A percentile compares a stretch with the other conserved stretches of the same genome.
Conservation (phyloP, 2,329 filamentous ascomycete genomes). For the Thielaviopsis punctulata region DNA sequence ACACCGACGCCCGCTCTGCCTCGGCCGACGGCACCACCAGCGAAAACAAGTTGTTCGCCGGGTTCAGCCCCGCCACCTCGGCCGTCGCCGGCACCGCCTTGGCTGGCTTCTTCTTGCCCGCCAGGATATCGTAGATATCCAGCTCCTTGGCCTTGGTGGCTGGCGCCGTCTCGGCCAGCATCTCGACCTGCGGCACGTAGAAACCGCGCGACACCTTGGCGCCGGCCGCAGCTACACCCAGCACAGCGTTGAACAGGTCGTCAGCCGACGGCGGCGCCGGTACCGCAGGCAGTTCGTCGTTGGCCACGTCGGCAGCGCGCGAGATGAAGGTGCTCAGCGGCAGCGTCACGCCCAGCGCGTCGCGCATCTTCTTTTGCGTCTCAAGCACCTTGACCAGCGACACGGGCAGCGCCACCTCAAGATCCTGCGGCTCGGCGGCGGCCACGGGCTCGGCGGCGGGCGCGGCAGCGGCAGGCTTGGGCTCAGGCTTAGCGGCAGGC, state of each 20-base stretch:
- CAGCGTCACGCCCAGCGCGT: constrained; percentile 60
- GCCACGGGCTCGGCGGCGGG: constrained; percentile 23
- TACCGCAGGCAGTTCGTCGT: constrained; percentile 61
- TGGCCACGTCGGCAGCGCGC: constrained; percentile 71
- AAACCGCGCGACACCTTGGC: constrained; percentile 40
- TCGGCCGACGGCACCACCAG: constrained; percentile 64
- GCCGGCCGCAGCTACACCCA: constrained; percentile 43
- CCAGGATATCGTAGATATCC: constrained; percentile 74
- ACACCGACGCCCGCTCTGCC: constrained; percentile 62
- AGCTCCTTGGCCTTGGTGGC: constrained; percentile 21
- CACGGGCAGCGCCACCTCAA: constrained; percentile 54
- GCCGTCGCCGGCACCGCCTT: constrained; percentile 16
- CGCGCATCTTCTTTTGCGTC: constrained; percentile 63
- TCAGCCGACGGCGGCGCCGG: constrained; percentile 43
- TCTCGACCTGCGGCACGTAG: constrained; percentile 56
- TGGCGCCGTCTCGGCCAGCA: constrained; percentile 31
- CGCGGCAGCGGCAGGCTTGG: constrained; percentile 20
- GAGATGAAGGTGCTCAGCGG: constrained; percentile 77
- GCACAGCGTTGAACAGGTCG: constrained; percentile 77
- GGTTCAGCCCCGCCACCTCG: constrained; percentile 27
- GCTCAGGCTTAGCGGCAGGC: constrained; percentile 39
- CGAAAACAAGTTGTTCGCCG: constrained; percentile 61
- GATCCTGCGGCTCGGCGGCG: constrained; percentile 26
- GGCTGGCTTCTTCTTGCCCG: constrained; percentile 22
- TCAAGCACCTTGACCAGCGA: constrained; percentile 64